Evolutionary conservation across 1,284 basidiomycete species (phyloP), one percentile per base, ranked within the genome.

Genomic region (Sanghuangporus sanghuang): DNA sequence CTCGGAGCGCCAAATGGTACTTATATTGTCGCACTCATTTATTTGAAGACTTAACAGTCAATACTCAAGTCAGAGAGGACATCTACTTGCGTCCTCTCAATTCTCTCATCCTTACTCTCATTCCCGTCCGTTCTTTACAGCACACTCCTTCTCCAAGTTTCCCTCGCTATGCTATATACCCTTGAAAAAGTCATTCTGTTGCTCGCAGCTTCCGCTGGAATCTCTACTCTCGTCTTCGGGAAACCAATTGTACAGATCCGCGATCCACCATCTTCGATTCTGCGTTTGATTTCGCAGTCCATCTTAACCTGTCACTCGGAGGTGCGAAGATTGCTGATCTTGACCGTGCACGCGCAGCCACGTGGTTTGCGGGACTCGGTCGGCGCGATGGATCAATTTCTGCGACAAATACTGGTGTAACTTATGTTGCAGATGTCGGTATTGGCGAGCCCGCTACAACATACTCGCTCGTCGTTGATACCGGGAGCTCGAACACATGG

Each of bases 401-500:
- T 27, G 57, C 36, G 27, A 57, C 62, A 36, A 62, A 66, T 50
- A 59, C 65, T 14, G 65, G 40, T 32, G 66, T 67, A 21, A 66
- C 64, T 2, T 68, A 68, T 44, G 61, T 59, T 50, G 59, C 63
- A 1, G 12, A 27, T 23, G 54, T 67, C 2, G 66, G 64, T 18
- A 59, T 68, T 21, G 67, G 67, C n/a, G 58, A 52, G 16, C 66
- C 66, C 1, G 59, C 67, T 35, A 67, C 66, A 21, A 55, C 12
- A 8, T 68, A 66, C 48, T 48, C 57, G 8, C 61, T 67, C 18
- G 56, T 65, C 14, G 59, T 66, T 8, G 65, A 64, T 39, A 65
- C 66, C 12, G 64, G 61, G 8, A 62, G 63, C 9, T 55, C 68
- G 50, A 72, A 71, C 50, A 72, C 70, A 32, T 72, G 71, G 70